Evolutionary conservation across 148 eudicot genomes (phyloP), one percentile per base, ranked within the genome.

Genomic region (Cornus controversa): DNA sequence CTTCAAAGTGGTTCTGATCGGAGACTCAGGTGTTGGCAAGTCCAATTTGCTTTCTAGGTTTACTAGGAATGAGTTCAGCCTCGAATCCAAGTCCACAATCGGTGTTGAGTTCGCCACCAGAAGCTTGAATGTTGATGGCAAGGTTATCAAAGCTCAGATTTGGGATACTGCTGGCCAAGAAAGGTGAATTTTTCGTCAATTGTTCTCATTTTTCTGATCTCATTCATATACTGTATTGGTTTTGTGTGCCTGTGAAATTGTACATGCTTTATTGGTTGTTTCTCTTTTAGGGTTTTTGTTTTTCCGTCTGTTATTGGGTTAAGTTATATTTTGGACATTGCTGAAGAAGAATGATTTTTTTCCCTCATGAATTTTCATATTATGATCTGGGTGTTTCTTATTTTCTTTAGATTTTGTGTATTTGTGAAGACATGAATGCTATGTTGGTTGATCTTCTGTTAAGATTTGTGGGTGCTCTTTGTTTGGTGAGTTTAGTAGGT

Each of bases 121-220:
- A 67, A 84, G 83, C 66, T 80, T 84, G 73, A 80, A 77, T 84
- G 87, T 84, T 75, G 87, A 84, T 54, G 75, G 69, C 31, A 84
- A 81, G 66, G 82, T 81, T 66, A 81, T 84, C 37, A 84, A 84
- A 72, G 82, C 87, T 81, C 87, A 84, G 82, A 84, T 84, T 81
- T 84, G 87, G 87, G 87, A 84, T 34, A 84, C 87, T 75, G 87
- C 87, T 79, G 84, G 87, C 1, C 87, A 84, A 76, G 87, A 84
- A 73, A 84, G 84, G 86, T 84, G 23, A 36, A 28, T 67, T 75
- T 74, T 54, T 72, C 6, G n/a, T 23, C 26, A 60, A 18, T 60
- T 18, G 25, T 20, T 60, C 24, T 20, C 2, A 0, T 60, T 20
- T 60, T 20, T 14, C 22, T 54, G 2, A 54, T 54, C 5, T 54